A percentile compares a stretch with the other conserved stretches of the same genome.
Evolutionary conservation across 148 eudicot species (phyloP).

Genomic region (Vaccinium corymbosum): DNA sequence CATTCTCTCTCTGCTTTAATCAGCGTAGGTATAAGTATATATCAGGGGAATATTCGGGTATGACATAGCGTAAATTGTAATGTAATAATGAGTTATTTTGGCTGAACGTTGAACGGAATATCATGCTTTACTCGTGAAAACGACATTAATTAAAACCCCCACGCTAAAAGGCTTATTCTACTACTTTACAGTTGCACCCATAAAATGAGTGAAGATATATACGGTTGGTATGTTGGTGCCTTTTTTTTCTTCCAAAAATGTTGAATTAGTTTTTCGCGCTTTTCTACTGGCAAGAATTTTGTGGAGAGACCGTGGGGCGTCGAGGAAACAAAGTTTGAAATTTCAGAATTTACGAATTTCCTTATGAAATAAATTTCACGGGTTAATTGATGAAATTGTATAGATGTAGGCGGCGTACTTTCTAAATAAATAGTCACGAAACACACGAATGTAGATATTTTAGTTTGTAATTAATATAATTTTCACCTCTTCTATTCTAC

Average conservation of each 20-base stretch:
- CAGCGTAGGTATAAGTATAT: background rate
- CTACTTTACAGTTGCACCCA: background rate
- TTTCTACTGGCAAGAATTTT: background rate
- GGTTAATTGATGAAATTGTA: background rate
- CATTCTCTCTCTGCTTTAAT: background rate
- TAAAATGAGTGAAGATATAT: background rate
- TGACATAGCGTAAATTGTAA: conserved; percentile 14
- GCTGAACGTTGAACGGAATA: conserved; percentile 23
- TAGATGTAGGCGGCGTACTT: background rate
- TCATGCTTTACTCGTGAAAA: conserved; percentile 14
- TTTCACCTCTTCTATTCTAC: too few relatives aligned
- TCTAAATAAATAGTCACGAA: too few relatives aligned
- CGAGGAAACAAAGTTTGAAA: background rate
- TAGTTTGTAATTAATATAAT: too few relatives aligned
- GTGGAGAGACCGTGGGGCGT: background rate
- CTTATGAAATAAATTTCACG: background rate
- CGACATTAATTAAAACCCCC: background rate
- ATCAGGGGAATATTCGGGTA: conserved; percentile 3
- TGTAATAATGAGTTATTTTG: conserved; percentile 8
- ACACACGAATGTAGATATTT: too few relatives aligned
- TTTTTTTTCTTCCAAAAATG: background rate
- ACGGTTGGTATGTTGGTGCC: too few relatives aligned
- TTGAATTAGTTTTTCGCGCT: background rate
- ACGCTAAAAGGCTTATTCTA: conserved; percentile 7
- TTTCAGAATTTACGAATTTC: background rate